Base-by-base conservation (phyloP, 371 early-diverging fungal genomes). In the Mortierella sp. region DNA sequence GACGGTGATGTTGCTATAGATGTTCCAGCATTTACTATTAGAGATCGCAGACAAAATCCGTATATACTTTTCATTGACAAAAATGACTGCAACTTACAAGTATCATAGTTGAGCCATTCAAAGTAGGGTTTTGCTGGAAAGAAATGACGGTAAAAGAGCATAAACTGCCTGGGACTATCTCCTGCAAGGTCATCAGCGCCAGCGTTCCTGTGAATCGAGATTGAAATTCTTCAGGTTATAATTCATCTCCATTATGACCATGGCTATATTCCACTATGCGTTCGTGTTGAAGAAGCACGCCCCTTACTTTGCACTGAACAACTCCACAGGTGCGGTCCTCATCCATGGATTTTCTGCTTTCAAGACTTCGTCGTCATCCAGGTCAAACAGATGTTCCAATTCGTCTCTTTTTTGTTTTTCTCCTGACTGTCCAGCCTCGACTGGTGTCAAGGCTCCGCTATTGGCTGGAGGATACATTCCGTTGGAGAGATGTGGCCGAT, bases 41-140 rank as follows among this genome's bases (percentile, higher is more conserved):
- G 15, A 48, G 28, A 52, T 6, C 48, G n/a, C n/a, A 48, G 19
- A 48, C 19, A 48, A 48, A 36, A 36, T 36, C 36, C 36, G 36
- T 6, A 48, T 6, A 48, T 48, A 0, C 48, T n/a, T 48, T n/a
- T n/a, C 48, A n/a, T 4, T 3, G 36, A 4, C 48, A 0, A 55
- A 5, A 28, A 38, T 2, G 43, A 41, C 8, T 33, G 21, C 43
- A 52, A 58, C 78, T 69, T 86, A 94, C 94, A 78, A 15, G 70
- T 83, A 61, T 91, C 93, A 82, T 96, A 95, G 72, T 92, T 93
- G 19, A 98, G 91, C 97, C 97, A 97, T 19, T 89, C 71, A 74
- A 89, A 94, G 73, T 94, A 94, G 0, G 88, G 74, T 22, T 91
- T 88, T 84, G 91, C 93, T 3, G 99, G 98, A 76, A 97, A 98